These are phyloP conservation scores for Solanum hybrid DNA, from an alignment of 305 asterid genomes.

Conservation along the genomic window DNA sequence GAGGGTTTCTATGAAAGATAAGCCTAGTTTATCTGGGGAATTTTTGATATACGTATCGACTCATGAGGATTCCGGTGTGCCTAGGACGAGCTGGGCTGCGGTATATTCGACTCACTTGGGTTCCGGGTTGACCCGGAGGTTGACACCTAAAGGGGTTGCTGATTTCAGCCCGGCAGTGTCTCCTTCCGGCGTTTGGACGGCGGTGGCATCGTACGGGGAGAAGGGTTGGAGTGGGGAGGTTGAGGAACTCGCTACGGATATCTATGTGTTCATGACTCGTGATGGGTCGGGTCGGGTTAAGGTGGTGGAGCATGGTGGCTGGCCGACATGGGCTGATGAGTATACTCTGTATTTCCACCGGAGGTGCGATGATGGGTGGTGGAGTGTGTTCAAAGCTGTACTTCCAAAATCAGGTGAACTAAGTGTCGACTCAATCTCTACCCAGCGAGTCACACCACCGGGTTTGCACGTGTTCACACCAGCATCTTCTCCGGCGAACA, in stretches of 20 bases:
- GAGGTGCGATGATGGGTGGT: slow-evolving; percentile 73
- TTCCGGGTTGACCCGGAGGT: slow-evolving; percentile 36
- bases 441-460: slow-evolving; percentile 65
- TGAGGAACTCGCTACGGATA: slow-evolving; percentile 58
- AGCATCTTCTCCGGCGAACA: slow-evolving; percentile 40
- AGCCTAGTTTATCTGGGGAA: slow-evolving; percentile 41
- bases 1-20: slow-evolving; percentile 60
- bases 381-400: slow-evolving; percentile 66
- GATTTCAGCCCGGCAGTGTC: slow-evolving; percentile 92
- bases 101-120: slow-evolving; percentile 54
- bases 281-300: slow-evolving; percentile 75
- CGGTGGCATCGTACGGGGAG: slow-evolving; percentile 68
- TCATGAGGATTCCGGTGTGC: slow-evolving; percentile 57
- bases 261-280: slow-evolving; percentile 49
- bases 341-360: slow-evolving; percentile 72
- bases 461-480: slow-evolving; percentile 93
- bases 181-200: slow-evolving; percentile 75
- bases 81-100: slow-evolving; percentile 80
- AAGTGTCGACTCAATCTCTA: slow-evolving; percentile 31
- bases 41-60: slow-evolving; percentile 63
- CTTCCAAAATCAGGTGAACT: slow-evolving; percentile 16
- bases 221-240: slow-evolving; percentile 81
- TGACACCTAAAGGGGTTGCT: slow-evolving; percentile 53
- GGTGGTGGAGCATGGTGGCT: slow-evolving; percentile 73
- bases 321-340: slow-evolving; percentile 89